Percentiles rank a stretch among this genome's conserved stretches.
These are phyloP conservation scores for Heracleum sosnowskyi DNA, from an alignment of 129 eudicot species.

Conservation along the genomic window DNA sequence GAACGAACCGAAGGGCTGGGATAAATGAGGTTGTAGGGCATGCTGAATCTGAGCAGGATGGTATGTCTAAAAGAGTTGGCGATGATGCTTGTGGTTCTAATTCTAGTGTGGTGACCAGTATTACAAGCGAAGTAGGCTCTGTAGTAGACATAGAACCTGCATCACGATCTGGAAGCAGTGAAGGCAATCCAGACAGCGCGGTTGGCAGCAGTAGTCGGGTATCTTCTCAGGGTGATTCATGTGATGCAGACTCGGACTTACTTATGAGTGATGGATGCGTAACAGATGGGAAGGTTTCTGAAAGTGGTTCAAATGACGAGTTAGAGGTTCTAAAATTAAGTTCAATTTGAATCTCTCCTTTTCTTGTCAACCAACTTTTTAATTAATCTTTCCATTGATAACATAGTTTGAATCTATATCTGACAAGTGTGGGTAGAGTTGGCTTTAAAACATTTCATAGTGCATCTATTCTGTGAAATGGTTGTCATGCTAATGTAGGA, in stretches of 20 bases:
- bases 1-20: neutral
- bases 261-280: slow-evolving; percentile 24
- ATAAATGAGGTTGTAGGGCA: slow-evolving; percentile 5
- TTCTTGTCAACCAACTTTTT: neutral
- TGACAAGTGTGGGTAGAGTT: neutral
- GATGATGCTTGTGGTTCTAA: slow-evolving; percentile 19
- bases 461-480: neutral
- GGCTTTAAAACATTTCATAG: neutral
- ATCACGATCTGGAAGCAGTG: slow-evolving; percentile 15
- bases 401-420: neutral
- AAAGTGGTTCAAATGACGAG: slow-evolving; percentile 26
- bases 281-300: slow-evolving; percentile 20
- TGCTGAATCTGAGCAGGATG: neutral
- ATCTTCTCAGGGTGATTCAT: slow-evolving; percentile 22
- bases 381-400: neutral
- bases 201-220: slow-evolving; percentile 24
- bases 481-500: neutral
- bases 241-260: slow-evolving; percentile 24
- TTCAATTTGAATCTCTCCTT: slow-evolving; percentile 5
- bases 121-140: slow-evolving; percentile 12
- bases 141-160: slow-evolving; percentile 12
- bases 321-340: slow-evolving; percentile 50
- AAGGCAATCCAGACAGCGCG: slow-evolving; percentile 15
- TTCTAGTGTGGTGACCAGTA: slow-evolving; percentile 22
- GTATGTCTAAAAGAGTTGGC: slow-evolving; percentile 11